Percentiles rank a stretch among this genome's conserved stretches.
Evolutionary conservation across 2,329 filamentous ascomycete genomes (phyloP).

Genomic region (Cercospora sp.): DNA sequence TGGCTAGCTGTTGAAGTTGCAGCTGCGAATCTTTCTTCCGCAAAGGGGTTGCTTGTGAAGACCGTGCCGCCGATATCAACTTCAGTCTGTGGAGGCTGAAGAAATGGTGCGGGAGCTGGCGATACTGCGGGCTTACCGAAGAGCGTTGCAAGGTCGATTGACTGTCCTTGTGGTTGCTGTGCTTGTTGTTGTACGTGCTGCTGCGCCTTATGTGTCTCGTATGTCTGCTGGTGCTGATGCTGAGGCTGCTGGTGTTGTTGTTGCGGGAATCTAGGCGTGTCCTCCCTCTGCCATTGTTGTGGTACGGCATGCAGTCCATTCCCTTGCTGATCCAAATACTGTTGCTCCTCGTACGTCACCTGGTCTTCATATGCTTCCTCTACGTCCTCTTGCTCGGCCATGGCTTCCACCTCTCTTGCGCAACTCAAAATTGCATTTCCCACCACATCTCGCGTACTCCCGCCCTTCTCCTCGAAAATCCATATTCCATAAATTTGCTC

Average conservation of each 20-base stretch:
- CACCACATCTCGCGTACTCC: constrained; percentile 50
- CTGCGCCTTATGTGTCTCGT: constrained; percentile 36
- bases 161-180: constrained; percentile 44
- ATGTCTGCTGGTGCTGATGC: constrained; percentile 22
- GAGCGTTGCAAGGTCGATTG: constrained; percentile 32
- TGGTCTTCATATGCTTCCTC: background rate
- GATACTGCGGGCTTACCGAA: constrained; percentile 25
- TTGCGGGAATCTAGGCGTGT: constrained; percentile 42
- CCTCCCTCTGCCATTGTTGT: background rate
- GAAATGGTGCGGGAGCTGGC: constrained; percentile 5
- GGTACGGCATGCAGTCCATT: background rate
- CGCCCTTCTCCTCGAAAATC: constrained; percentile 64
- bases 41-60: constrained; percentile 10
- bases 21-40: constrained; percentile 14
- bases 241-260: constrained; percentile 52
- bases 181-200: constrained; percentile 54
- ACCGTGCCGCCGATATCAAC: constrained; percentile 7
- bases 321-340: constrained; percentile 4
- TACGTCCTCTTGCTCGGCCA: constrained; percentile 28
- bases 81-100: constrained; percentile 11
- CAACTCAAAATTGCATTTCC: constrained; percentile 58
- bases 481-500: constrained; percentile 60
- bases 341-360: constrained; percentile 8
- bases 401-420: constrained; percentile 51
- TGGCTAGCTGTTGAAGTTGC: background rate